Base-by-base conservation (phyloP, 2,329 filamentous ascomycete genomes). In the Phyllosticta paracitricarpa region DNA sequence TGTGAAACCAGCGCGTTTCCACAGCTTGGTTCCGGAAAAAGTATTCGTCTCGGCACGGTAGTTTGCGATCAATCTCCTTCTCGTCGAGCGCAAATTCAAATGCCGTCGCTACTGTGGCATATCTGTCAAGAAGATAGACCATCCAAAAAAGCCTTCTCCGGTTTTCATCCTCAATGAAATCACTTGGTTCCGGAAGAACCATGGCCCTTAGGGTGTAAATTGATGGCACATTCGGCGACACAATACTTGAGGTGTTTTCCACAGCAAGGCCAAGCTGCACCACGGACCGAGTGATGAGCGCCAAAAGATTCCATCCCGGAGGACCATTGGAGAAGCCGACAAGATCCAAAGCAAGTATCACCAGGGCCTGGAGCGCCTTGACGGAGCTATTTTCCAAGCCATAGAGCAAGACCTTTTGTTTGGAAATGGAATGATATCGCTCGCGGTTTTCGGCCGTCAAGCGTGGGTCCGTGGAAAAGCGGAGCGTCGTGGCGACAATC, bases 81-180 rank as follows among this genome's bases (percentile, higher is more conserved):
- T 96, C 91, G 66, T 93, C 87, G 19, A 97, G 77, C 0, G 90
- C 89, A 71, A 96, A 96, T 67, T 96, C 91, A 67, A 96, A 96
- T 0, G 92, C 91, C 0, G 92, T 96, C 0, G 91, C 88, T 61
- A 96, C 87, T 0, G 91, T 96, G 0, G 91, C 91, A 70, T 96
- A 96, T 57, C 92, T 83, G 71, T 97, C 92, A 5, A 97, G 80
- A 12, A 96, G 77, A 70, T 96, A 97, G 10, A 96, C 86, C 86
- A 95, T 93, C 92, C 92, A 97, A 73, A 97, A 96, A 0, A 96
- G 78, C 26, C 92, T 81, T 28, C 92, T 82, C 28, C 91, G 81
- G 52, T 89, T 89, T 72, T 97, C 92, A 64, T 96, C 92, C 70
- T 96, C 91, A 61, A 96, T 88, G 73, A 92, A 96, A 64, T 91